phyloP scores from a whole-genome alignment of 2,329 filamentous ascomycete genomes.

The Sporothrix curviconia region DNA sequence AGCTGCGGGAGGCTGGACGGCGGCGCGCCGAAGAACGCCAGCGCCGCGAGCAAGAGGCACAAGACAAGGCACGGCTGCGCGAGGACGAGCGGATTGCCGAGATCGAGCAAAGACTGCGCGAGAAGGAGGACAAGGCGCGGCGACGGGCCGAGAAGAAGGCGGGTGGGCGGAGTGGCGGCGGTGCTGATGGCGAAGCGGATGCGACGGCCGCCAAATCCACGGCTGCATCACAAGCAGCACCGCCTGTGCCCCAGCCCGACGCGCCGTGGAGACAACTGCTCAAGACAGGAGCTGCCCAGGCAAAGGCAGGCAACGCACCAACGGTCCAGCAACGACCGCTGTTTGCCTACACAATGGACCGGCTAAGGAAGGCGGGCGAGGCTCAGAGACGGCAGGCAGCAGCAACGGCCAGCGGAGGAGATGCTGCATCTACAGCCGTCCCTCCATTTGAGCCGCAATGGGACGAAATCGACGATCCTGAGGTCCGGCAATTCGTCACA shows the following conservation, averaged over 20 bases:
- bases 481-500: constrained; percentile 17
- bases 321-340: constrained; percentile 16
- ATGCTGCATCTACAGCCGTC: constrained; percentile 3
- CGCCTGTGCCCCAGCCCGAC: neutral
- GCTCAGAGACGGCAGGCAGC: constrained; percentile 15
- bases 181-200: neutral
- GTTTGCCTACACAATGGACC: constrained; percentile 19
- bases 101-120: constrained; percentile 37
- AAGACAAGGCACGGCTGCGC: constrained; percentile 35
- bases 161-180: constrained; percentile 28
- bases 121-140: constrained; percentile 33
- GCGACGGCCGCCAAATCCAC: no score
- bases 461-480: constrained; percentile 18
- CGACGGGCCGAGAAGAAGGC: constrained; percentile 37
- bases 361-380: constrained; percentile 14
- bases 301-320: neutral
- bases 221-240: neutral
- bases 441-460: constrained; percentile 18
- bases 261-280: constrained; percentile 17
- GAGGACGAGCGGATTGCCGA: constrained; percentile 36
- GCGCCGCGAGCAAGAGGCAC: constrained; percentile 36
- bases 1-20: constrained; percentile 29
- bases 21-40: constrained; percentile 36
- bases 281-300: neutral
- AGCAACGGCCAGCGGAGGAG: constrained; percentile 16